A percentile compares a stretch with the other conserved stretches of the same genome.
phyloP scores from a whole-genome alignment of 2,329 filamentous ascomycete species.

The Huntiella decipiens region DNA sequence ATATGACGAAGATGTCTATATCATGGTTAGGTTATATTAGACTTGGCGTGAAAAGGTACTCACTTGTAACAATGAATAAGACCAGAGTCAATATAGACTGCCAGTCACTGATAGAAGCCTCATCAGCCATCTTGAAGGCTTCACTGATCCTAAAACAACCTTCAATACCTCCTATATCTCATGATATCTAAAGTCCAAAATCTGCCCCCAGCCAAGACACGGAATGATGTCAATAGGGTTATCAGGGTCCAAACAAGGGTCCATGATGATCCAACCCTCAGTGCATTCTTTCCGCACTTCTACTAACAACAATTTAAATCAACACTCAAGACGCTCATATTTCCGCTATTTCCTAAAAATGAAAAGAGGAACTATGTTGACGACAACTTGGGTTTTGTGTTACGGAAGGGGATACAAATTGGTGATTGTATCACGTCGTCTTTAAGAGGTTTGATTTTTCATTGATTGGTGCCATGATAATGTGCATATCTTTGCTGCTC shows the following conservation, averaged over 20 bases:
- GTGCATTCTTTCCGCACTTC: no score
- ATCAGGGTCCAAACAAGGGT: no score
- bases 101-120: constrained; percentile 36
- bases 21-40: neutral
- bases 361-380: neutral
- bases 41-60: constrained; percentile 19
- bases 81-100: constrained; percentile 51
- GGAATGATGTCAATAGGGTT: no score
- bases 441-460: no score
- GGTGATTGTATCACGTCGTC: no score
- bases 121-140: neutral
- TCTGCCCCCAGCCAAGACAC: no score
- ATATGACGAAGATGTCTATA: constrained; percentile 48
- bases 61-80: constrained; percentile 51
- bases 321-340: neutral
- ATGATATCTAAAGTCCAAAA: no score
- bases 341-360: neutral
- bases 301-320: neutral
- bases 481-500: neutral
- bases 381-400: neutral
- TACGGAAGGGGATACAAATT: neutral
- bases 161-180: no score
- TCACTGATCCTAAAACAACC: neutral
- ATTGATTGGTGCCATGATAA: neutral
- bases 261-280: no score